A percentile compares a stretch with the other conserved stretches of the same genome.
Conservation (phyloP, 208 protist species). For the Vickermania spadyakhi region DNA sequence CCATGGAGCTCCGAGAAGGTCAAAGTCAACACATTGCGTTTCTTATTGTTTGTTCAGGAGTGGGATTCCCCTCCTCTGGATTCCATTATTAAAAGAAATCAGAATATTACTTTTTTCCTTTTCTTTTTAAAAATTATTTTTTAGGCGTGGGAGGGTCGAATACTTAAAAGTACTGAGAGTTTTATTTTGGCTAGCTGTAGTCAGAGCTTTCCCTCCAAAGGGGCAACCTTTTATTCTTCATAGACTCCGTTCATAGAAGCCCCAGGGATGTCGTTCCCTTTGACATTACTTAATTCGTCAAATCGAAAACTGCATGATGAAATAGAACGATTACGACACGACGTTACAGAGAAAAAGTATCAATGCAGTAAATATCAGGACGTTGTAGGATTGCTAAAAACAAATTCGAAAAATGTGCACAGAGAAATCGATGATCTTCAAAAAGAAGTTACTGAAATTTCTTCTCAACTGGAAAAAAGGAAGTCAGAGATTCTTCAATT, state of each 20-base stretch:
- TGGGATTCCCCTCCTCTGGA: too few species aligned
- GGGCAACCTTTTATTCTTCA: constrained; percentile 7
- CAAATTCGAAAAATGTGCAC: constrained; percentile 21
- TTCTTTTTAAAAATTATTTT: not conserved
- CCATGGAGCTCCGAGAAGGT: too few species aligned
- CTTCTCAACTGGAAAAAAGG: not conserved
- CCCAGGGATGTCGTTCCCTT: constrained; percentile 44
- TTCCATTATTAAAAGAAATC: too few species aligned
- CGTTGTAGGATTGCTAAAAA: constrained; percentile 21
- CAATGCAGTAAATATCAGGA: constrained; percentile 29
- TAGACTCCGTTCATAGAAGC: constrained; percentile 6
- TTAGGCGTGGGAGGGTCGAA: not conserved
- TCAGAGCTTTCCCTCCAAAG: not conserved
- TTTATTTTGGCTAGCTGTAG: not conserved
- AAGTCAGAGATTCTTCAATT: not conserved
- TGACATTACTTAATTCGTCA: constrained; percentile 41
- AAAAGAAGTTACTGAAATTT: constrained; percentile 5
- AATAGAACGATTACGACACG: constrained; percentile 17
- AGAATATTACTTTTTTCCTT: too few species aligned
- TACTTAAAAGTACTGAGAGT: not conserved
- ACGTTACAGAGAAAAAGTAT: constrained; percentile 21
- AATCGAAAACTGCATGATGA: constrained; percentile 46
- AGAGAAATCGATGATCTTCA: constrained; percentile 12
- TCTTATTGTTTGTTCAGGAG: too few species aligned
- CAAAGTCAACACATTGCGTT: too few species aligned